These are phyloP conservation scores for Lactuca sativa DNA, from an alignment of 129 eudicot species.

Conservation along the genomic window DNA sequence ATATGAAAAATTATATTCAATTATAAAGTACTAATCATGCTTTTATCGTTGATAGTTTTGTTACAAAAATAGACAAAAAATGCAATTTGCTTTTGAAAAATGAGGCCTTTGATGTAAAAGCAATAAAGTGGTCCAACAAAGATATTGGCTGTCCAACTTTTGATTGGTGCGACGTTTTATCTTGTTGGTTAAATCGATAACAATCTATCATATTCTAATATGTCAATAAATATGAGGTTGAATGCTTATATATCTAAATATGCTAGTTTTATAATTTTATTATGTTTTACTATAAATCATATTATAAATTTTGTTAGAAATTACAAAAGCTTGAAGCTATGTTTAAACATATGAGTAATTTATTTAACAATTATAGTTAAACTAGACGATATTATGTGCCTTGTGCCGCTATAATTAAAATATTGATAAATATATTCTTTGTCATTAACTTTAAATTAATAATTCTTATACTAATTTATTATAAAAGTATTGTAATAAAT, in stretches of 20 bases:
- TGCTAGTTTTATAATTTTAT: neutral
- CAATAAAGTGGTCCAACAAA: constrained; percentile 29
- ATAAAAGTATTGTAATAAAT: too few relatives aligned
- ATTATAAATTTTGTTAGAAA: too few relatives aligned
- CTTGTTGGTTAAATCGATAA: neutral
- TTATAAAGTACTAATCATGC: neutral
- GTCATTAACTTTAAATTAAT: too few relatives aligned
- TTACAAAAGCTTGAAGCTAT: neutral
- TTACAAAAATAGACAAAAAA: constrained; percentile 13
- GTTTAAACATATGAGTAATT: too few relatives aligned
- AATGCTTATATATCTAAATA: neutral
- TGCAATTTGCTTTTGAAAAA: constrained; percentile 22
- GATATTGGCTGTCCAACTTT: constrained; percentile 18
- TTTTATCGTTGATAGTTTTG: constrained; percentile 10
- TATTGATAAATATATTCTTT: too few relatives aligned
- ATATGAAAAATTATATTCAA: too few relatives aligned
- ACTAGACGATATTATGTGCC: too few relatives aligned
- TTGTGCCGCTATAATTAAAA: too few relatives aligned
- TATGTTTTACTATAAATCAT: too few relatives aligned
- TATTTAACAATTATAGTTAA: too few relatives aligned
- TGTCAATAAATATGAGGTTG: neutral
- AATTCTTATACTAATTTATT: too few relatives aligned
- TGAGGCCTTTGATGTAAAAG: constrained; percentile 17
- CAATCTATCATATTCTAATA: neutral
- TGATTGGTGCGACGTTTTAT: constrained; percentile 6